Conservation (phyloP, 495 filamentous ascomycete species). For the Penicillium cosmopolitanum region DNA sequence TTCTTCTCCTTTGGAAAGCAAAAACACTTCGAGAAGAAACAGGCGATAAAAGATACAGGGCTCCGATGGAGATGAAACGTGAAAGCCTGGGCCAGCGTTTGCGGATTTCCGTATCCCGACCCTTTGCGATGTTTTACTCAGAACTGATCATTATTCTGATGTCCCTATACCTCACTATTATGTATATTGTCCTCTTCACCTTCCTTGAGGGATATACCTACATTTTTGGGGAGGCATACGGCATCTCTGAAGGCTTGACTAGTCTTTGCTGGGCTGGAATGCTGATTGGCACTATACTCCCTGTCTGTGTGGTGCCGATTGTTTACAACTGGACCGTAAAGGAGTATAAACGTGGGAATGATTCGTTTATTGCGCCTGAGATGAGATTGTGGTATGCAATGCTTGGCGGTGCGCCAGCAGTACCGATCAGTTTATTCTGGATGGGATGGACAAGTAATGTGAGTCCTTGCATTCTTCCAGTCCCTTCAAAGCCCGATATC, state of each 20-base stretch:
- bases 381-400: constrained; percentile 60
- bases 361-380: constrained; percentile 48
- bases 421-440: constrained; percentile 64
- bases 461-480: constrained; percentile 1
- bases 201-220: constrained; percentile 63
- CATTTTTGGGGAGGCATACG: constrained; percentile 60
- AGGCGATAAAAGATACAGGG: constrained; percentile 39
- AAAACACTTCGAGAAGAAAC: constrained; percentile 43
- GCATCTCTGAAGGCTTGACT: constrained; percentile 50
- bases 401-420: constrained; percentile 53
- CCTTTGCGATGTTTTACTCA: constrained; percentile 34
- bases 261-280: constrained; percentile 59
- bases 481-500: not conserved
- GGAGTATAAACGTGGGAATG: not conserved
- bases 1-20: constrained; percentile 52
- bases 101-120: constrained; percentile 36
- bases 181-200: constrained; percentile 66
- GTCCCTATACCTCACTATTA: constrained; percentile 57
- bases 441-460: constrained; percentile 61
- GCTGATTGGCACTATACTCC: constrained; percentile 51
- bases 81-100: constrained; percentile 29
- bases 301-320: constrained; percentile 47
- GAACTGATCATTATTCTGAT: constrained; percentile 53
- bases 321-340: constrained; percentile 40
- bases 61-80: constrained; percentile 43